Evolutionary conservation across 31 red algal species (phyloP).

Genomic region (Porphyra umbilicalis): DNA sequence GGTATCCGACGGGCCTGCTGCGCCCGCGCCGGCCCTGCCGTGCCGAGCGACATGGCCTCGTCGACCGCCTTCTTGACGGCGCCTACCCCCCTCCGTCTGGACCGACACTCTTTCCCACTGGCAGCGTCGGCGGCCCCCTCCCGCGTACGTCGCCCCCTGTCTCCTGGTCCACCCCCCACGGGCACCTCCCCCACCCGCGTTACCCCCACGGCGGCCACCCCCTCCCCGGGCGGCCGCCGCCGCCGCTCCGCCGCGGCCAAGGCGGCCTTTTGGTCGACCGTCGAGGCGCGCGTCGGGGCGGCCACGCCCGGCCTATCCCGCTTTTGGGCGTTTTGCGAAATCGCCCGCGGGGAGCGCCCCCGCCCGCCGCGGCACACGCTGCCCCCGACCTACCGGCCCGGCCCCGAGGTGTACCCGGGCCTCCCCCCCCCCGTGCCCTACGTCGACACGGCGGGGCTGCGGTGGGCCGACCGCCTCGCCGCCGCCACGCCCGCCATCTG

Average conservation of each 20-base stretch:
- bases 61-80: no score
- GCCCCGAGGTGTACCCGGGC: background rate
- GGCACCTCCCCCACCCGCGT: no score
- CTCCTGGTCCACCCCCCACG: no score
- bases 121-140: no score
- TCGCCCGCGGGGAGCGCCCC: background rate
- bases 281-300: background rate
- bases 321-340: background rate
- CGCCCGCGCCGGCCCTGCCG: no score
- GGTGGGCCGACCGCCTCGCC: background rate
- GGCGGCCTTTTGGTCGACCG: background rate
- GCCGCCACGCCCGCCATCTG: background rate
- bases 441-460: background rate
- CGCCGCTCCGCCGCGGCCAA: background rate
- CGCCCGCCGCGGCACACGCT: background rate
- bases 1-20: no score
- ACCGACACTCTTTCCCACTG: no score
- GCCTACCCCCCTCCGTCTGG: no score
- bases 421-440: background rate
- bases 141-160: no score
- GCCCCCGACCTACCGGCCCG: background rate
- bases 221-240: background rate
- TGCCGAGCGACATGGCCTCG: no score
- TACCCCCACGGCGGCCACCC: background rate
- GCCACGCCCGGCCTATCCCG: background rate